Evolutionary conservation across 208 protist genomes (phyloP).

Genomic region (Porcisia hertigi): DNA sequence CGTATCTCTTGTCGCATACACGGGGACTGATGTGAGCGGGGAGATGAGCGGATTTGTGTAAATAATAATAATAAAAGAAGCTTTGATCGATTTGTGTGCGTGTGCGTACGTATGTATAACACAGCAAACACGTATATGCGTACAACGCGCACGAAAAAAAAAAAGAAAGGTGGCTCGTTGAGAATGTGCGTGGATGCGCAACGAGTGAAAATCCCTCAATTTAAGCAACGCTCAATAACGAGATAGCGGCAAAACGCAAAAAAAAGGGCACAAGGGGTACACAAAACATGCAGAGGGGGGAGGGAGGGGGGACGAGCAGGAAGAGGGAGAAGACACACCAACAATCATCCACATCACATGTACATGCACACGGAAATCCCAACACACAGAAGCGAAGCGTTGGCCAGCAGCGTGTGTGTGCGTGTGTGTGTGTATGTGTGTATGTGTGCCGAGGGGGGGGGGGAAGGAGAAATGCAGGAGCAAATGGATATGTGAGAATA

Average conservation of each 20-base stretch:
- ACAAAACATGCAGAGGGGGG: too few species aligned
- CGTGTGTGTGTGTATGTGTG: background rate
- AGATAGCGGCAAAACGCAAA: slow-evolving; percentile 8
- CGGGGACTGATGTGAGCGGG: background rate
- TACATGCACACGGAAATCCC: too few species aligned
- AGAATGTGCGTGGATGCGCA: background rate
- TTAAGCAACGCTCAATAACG: background rate
- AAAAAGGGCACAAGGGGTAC: background rate
- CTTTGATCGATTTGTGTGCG: too few species aligned
- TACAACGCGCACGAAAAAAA: background rate
- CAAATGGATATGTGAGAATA: too few species aligned
- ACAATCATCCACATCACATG: too few species aligned
- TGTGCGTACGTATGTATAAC: slow-evolving; percentile 2
- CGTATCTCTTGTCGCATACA: background rate
- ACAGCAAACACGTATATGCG: background rate
- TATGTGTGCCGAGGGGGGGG: too few species aligned
- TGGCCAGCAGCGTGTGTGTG: background rate
- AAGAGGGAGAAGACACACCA: too few species aligned
- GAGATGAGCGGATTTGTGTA: background rate
- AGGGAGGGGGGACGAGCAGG: too few species aligned
- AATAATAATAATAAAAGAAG: too few species aligned
- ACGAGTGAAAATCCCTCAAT: background rate
- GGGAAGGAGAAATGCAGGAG: too few species aligned
- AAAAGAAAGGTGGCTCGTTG: too few species aligned
- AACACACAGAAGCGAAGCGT: too few species aligned